These are phyloP conservation scores for Floccularia luteovirens DNA, from an alignment of 768 basidiomycete species.

Conservation along the genomic window DNA sequence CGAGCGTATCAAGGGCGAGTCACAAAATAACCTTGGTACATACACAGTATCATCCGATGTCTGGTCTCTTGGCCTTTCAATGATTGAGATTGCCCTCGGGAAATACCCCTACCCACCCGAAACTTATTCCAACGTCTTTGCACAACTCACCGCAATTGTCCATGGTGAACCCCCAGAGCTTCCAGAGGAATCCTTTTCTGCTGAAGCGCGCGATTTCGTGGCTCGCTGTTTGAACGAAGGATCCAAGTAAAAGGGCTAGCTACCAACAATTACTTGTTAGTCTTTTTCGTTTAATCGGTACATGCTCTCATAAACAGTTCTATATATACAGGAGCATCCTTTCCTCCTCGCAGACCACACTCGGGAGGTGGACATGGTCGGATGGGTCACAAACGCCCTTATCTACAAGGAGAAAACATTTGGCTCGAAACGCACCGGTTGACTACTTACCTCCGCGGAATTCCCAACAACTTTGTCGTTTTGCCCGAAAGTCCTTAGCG, in stretches of 20 bases:
- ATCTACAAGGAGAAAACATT: not conserved
- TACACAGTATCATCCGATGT: slow-evolving; percentile 97
- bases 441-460: too few species aligned
- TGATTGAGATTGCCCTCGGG: slow-evolving; percentile 89
- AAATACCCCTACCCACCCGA: slow-evolving; percentile 96
- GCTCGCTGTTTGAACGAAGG: slow-evolving; percentile 73
- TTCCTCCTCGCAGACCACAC: not conserved
- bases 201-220: slow-evolving; percentile 78
- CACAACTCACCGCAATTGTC: slow-evolving; percentile 92
- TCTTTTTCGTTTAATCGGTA: slow-evolving; percentile 7
- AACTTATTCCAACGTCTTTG: slow-evolving; percentile 95
- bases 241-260: slow-evolving; percentile 69
- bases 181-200: slow-evolving; percentile 60
- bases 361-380: not conserved
- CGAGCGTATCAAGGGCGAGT: slow-evolving; percentile 94
- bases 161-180: slow-evolving; percentile 88
- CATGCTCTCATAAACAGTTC: not conserved
- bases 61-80: slow-evolving; percentile 92
- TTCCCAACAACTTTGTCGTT: too few species aligned
- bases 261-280: slow-evolving; percentile 77
- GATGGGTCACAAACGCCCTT: slow-evolving; percentile 1
- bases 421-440: too few species aligned
- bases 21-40: slow-evolving; percentile 74
- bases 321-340: not conserved
- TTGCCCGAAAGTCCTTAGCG: too few species aligned